phyloP scores from a whole-genome alignment of 345 rosid species.

The Murraya paniculata region DNA sequence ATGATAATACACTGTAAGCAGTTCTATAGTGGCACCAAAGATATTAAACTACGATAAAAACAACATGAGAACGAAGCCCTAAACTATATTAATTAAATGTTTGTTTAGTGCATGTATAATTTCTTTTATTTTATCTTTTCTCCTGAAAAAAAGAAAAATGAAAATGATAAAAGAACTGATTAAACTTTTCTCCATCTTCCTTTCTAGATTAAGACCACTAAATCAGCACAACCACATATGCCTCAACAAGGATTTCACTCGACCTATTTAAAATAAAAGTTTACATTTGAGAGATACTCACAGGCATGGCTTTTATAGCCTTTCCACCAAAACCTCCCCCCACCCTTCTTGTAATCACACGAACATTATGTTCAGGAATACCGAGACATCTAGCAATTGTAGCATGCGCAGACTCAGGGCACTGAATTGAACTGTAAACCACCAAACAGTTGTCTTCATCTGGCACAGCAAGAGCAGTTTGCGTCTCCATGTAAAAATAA shows the following conservation, averaged over 20 bases:
- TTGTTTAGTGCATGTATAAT: background rate
- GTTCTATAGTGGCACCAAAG: background rate
- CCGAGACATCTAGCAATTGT: constrained; percentile 76
- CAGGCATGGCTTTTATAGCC: constrained; percentile 68
- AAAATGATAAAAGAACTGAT: background rate
- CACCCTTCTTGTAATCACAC: constrained; percentile 82
- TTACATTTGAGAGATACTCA: constrained; percentile 33
- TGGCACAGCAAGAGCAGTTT: constrained; percentile 85
- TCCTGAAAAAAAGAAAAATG: too few species aligned
- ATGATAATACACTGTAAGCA: constrained; percentile 5
- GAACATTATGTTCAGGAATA: constrained; percentile 70
- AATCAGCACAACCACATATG: background rate
- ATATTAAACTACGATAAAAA: background rate
- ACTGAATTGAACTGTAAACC: constrained; percentile 70
- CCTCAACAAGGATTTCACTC: background rate
- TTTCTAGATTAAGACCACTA: background rate
- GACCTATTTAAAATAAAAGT: background rate
- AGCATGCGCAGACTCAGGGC: constrained; percentile 63
- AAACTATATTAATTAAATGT: too few species aligned
- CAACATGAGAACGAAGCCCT: background rate
- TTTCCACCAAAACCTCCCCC: constrained; percentile 98
- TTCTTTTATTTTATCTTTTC: too few species aligned
- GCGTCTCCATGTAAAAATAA: constrained; percentile 88
- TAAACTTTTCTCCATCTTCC: background rate
- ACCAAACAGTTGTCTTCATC: constrained; percentile 80